Percentiles rank a stretch among this genome's conserved stretches.
Evolutionary conservation across 306 rosid genomes (phyloP).

Genomic region (Malus sieversii): DNA sequence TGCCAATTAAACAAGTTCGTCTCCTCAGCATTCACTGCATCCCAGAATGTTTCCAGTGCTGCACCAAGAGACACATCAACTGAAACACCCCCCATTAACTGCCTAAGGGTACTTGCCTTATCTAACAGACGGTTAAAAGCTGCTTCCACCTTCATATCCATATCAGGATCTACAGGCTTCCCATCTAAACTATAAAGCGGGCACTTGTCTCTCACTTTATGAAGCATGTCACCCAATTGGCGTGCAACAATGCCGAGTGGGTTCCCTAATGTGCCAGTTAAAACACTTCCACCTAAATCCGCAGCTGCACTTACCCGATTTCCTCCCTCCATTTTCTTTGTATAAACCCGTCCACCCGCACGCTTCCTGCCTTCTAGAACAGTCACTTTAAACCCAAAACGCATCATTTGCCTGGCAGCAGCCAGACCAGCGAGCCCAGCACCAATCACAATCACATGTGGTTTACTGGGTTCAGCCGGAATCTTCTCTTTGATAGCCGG

Average conservation of each 20-base stretch:
- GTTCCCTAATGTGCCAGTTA: slow-evolving; percentile 87
- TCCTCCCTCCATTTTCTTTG: slow-evolving; percentile 94
- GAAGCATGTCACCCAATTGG: slow-evolving; percentile 70
- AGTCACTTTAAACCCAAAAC: slow-evolving; percentile 79
- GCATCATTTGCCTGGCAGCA: slow-evolving; percentile 80
- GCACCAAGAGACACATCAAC: slow-evolving; percentile 95
- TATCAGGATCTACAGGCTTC: slow-evolving; percentile 66
- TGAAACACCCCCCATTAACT: slow-evolving; percentile 88
- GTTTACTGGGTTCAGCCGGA: slow-evolving; percentile 48
- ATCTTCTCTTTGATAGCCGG: slow-evolving; percentile 51
- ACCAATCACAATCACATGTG: slow-evolving; percentile 58
- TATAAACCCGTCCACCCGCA: slow-evolving; percentile 79
- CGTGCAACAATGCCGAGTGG: slow-evolving; percentile 86
- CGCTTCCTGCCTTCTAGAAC: slow-evolving; percentile 87
- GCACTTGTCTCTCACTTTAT: slow-evolving; percentile 89
- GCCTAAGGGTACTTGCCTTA: slow-evolving; percentile 83
- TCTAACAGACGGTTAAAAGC: slow-evolving; percentile 78
- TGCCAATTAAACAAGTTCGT: slow-evolving; percentile 92
- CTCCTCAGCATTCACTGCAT: slow-evolving; percentile 73
- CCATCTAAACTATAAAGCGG: slow-evolving; percentile 77
- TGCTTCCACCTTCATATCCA: slow-evolving; percentile 80
- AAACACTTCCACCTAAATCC: slow-evolving; percentile 95
- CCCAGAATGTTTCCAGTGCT: slow-evolving; percentile 76
- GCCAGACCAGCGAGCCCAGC: slow-evolving; percentile 93
- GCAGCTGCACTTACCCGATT: slow-evolving; percentile 78